Conservation (phyloP, 345 rosid species). For the Mercurialis annua region DNA sequence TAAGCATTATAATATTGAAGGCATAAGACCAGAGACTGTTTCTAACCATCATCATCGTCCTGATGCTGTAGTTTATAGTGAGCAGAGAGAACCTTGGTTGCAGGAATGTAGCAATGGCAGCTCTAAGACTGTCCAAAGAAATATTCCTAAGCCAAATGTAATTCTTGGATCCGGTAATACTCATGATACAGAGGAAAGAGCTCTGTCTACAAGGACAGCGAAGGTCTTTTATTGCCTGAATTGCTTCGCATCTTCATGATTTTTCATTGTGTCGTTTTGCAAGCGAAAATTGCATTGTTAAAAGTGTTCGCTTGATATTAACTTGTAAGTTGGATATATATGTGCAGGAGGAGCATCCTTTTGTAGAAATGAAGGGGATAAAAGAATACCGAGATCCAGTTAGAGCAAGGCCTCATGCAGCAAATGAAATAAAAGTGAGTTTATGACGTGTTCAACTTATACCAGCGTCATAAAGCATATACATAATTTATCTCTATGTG, state of each 20-base stretch:
- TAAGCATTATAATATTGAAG: constrained; percentile 45
- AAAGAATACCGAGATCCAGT: constrained; percentile 32
- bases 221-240: constrained; percentile 32
- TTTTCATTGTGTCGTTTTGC: not conserved
- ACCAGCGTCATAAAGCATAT: not conserved
- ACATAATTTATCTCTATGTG: not conserved
- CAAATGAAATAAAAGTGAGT: constrained; percentile 49
- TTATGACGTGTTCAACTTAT: constrained; percentile 10
- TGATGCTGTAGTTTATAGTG: constrained; percentile 31
- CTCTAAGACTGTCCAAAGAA: constrained; percentile 34
- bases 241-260: not conserved
- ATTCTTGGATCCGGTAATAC: constrained; percentile 37
- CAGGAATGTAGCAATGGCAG: constrained; percentile 30
- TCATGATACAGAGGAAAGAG: constrained; percentile 42
- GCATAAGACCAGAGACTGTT: constrained; percentile 37
- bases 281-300: not conserved
- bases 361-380: constrained; percentile 35
- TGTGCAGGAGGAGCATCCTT: constrained; percentile 43
- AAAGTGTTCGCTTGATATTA: constrained; percentile 3
- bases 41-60: constrained; percentile 30
- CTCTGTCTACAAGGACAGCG: constrained; percentile 34
- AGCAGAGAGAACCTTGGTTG: constrained; percentile 29
- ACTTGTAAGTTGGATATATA: not conserved
- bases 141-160: constrained; percentile 38
- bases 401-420: constrained; percentile 27